Evolutionary conservation across 306 rosid species (phyloP), one percentile per base, ranked within the genome.

Genomic region (Dicorynia guianensis): DNA sequence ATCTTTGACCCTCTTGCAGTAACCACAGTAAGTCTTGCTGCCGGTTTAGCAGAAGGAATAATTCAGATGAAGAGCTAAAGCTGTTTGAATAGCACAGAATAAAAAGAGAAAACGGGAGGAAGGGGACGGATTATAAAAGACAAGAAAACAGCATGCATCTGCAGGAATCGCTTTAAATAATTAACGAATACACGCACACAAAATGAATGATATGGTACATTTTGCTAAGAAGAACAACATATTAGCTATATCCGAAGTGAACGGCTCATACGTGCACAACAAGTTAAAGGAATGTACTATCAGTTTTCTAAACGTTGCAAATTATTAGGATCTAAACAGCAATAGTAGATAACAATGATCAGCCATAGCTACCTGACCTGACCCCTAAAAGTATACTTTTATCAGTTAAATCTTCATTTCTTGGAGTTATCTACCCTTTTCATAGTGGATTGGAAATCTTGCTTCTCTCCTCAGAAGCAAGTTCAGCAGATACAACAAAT

Each of bases 11-110:
- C 79, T 79, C 65, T 63, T 25, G 72, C 89, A 84, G 63, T 59
- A 87, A 14, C 91, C 91, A 74, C 89, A 84, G 57, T 84, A 84
- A 40, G 87, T 84, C 65, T 84, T 87, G 56, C 89, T 84, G 87
- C 57, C 58, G 84, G 35, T 17, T 4, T 49, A 74, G 10, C 12
- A 38, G 35, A 47, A 10, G 49, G 19, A 19, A 62, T 17, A 48
- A 4, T 10, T 46, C 50, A 39, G 5, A 7, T 30, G 13, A 1
- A 66, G 3, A 46, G 13, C 11, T 46, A 3, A 8, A 46, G 13
- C 49, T 46, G 49, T 14, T 46, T 46, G 14, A 46, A 46, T 46
- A 1, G 30, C 1, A 25, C 4, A 33, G 14, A 39, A 30, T 0
- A 15, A 5, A 6, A 17, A 0, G 15, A 20, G 19, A 56, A 59